Evolutionary conservation across 2,329 filamentous ascomycete genomes (phyloP).

Genomic region (Cordyceps javanica): DNA sequence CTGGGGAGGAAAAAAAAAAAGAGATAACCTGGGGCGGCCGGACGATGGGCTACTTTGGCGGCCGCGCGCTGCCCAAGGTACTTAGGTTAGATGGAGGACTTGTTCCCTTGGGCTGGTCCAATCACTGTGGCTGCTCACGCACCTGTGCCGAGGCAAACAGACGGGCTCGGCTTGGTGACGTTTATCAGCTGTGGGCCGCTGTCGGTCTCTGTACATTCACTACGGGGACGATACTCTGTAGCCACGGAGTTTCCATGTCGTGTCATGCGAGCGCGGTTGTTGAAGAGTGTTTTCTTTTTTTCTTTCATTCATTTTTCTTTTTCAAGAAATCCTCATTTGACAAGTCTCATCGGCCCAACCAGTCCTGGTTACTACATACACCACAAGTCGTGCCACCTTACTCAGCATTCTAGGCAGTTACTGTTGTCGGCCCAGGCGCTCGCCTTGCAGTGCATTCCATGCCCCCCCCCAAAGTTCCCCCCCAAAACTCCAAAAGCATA

Average conservation of each 20-base stretch:
- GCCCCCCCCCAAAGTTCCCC: too few species aligned
- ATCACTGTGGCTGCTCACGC: not conserved
- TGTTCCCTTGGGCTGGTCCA: not conserved
- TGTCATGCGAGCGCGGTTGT: not conserved
- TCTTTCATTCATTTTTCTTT: too few species aligned
- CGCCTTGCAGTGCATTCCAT: not conserved
- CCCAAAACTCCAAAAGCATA: not conserved
- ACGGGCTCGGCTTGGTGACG: not conserved
- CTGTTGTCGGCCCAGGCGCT: too few species aligned
- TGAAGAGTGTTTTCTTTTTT: too few species aligned
- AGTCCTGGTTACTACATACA: not conserved
- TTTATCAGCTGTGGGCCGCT: slow-evolving; percentile 2
- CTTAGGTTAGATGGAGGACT: not conserved
- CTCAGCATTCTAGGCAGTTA: not conserved
- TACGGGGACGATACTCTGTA: not conserved
- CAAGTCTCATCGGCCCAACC: not conserved
- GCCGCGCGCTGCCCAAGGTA: not conserved
- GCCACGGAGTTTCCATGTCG: not conserved
- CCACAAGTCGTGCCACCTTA: not conserved
- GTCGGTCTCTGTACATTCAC: not conserved
- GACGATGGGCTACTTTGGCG: not conserved
- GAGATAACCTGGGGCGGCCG: slow-evolving; percentile 4
- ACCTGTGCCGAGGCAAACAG: slow-evolving; percentile 7
- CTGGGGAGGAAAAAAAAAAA: too few species aligned
- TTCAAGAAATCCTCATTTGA: too few species aligned